Evolutionary conservation across 306 rosid species (phyloP).

Genomic region (Quercus gilva): DNA sequence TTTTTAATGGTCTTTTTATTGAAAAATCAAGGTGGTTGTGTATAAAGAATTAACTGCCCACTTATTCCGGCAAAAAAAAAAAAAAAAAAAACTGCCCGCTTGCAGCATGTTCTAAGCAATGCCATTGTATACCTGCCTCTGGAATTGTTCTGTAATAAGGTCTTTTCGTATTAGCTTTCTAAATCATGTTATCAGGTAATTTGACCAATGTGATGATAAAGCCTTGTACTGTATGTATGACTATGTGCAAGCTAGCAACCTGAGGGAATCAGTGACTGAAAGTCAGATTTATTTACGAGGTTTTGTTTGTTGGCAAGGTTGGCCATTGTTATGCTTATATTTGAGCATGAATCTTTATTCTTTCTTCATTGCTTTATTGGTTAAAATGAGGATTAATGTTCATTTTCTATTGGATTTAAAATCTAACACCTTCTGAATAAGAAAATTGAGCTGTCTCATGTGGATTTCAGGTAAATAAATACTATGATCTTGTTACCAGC

Average conservation of each 20-base stretch:
- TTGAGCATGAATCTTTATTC: neutral
- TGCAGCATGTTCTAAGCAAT: neutral
- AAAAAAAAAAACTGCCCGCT: neutral
- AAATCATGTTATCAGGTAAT: neutral
- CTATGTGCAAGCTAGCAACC: neutral
- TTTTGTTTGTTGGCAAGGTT: neutral
- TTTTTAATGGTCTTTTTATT: neutral
- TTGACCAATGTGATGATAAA: neutral
- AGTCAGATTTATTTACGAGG: neutral
- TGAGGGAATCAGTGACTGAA: neutral
- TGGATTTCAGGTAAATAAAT: slow-evolving; percentile 79
- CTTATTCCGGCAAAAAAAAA: neutral
- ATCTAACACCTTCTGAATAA: slow-evolving; percentile 9
- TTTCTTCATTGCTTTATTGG: neutral
- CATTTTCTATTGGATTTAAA: neutral
- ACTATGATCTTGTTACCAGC: slow-evolving; percentile 91
- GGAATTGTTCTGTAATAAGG: neutral
- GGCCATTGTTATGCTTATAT: no score
- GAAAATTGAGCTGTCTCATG: slow-evolving; percentile 14
- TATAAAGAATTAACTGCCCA: neutral
- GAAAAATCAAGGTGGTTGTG: neutral
- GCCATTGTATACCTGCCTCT: neutral
- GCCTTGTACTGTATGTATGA: neutral
- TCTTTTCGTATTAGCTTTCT: neutral
- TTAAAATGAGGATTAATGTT: slow-evolving; percentile 4